Base-by-base conservation (phyloP, 2,329 filamentous ascomycete species). In the Alternaria atra region DNA sequence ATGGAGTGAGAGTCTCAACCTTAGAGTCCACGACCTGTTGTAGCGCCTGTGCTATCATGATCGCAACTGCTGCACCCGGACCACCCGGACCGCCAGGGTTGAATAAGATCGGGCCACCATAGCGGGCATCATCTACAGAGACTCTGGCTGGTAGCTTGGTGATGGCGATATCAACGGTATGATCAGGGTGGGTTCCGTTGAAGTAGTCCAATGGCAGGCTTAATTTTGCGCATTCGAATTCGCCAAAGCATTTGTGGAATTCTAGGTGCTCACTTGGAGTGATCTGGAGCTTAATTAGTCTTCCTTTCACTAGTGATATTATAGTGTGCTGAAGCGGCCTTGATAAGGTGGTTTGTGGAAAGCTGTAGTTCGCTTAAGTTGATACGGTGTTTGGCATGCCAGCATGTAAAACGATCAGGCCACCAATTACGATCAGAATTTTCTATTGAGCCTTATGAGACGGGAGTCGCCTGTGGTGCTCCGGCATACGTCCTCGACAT, bases 11-110 rank as follows among this genome's bases (percentile, higher is more conserved):
- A 6, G 67, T 54, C 30, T 70, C 43, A 4, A 64, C 52, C 17
- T 53, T 47, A 13, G 72, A 68, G 56, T 77, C 77, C 9, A 77
- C 71, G 25, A 78, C 60, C 15, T 57, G 62, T 50, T 75, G 77
- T 17, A 79, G 39, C 4, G 63, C 20, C 15, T 57, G 58, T 13
- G 73, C 79, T 25, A 60, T 27, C 7, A 47, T 6, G 4, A 76
- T 55, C 2, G 77, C 72, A 17, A 78, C 70, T 4, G 64, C 54
- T 13, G 79, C 70, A 27, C 81, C 81, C 9, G 78, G 74, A 13
- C 79, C 81, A 25, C 81, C 80, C 2, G 81, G 81, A 1, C 81
- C 81, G 5, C 81, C 81, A 8, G 81, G 81, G 37, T 83, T 83
- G 60, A 81, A 62, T 10, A 83, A 57, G 7, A 82, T 67, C 2